Evolutionary conservation across 768 basidiomycete genomes (phyloP).

Genomic region (Leccinum broughii): DNA sequence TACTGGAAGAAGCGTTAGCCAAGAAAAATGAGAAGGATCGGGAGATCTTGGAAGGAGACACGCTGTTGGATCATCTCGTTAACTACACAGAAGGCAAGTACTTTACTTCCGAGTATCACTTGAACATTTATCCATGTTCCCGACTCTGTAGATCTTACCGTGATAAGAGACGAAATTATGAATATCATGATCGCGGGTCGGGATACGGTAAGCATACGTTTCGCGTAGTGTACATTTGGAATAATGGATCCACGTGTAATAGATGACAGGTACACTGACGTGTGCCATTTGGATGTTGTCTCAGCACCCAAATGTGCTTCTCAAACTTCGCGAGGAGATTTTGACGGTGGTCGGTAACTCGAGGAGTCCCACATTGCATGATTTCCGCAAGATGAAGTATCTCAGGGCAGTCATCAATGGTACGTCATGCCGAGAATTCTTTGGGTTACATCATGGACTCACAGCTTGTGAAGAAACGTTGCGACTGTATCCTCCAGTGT

Average conservation of each 20-base stretch:
- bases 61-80: constrained; percentile 33
- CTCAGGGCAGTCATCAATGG: constrained; percentile 41
- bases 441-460: not conserved
- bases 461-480: constrained; percentile 29
- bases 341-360: constrained; percentile 27
- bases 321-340: constrained; percentile 34
- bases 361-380: constrained; percentile 31
- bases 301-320: constrained; percentile 29
- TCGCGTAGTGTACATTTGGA: not conserved
- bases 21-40: constrained; percentile 16
- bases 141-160: constrained; percentile 24
- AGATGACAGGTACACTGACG: constrained; percentile 35
- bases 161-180: constrained; percentile 37
- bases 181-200: constrained; percentile 40
- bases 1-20: constrained; percentile 48
- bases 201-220: constrained; percentile 30
- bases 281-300: constrained; percentile 31
- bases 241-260: not conserved
- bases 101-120: not conserved
- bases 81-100: constrained; percentile 29
- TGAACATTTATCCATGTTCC: not conserved
- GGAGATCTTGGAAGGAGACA: constrained; percentile 25
- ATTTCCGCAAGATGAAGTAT: constrained; percentile 41
- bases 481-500: constrained; percentile 35
- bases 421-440: constrained; percentile 6